Evolutionary conservation across 371 early-diverging fungal genomes (phyloP), one percentile per base, ranked within the genome.

Genomic region (Umbelopsis sp.): DNA sequence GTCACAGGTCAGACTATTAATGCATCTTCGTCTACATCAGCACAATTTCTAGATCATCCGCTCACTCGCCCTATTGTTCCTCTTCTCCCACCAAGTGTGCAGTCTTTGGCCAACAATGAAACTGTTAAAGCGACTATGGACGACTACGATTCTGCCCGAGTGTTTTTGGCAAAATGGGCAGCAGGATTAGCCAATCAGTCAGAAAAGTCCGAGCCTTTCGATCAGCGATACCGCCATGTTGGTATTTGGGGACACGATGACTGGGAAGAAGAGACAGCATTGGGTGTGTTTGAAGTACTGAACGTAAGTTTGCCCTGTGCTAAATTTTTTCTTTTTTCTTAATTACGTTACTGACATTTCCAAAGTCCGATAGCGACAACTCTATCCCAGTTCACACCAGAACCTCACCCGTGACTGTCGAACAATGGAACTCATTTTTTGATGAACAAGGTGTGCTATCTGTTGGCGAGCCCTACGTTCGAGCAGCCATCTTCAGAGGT

Each of bases 161-260:
- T 94, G 11, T 97, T 94, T 69, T 76, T 96, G 22, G 94, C 94
- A 0, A 89, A 89, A 67, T 96, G 93, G 92, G 95, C 96, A 0
- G 89, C 90, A 0, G 89, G 88, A 29, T 75, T 84, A 32, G 86
- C 83, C 22, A 77, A 77, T 10, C 79, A 80, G 48, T 81, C 84
- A 5, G 79, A 79, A 45, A 70, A 73, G 20, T 62, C 68, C 11
- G 67, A 67, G 0, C 75, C 81, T 9, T 50, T 63, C 3, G 81
- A 84, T 4, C 68, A 70, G 62, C 70, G 73, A 45, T 80, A 80
- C 44, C 76, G 78, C 2, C 44, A 75, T 70, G 81, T 80, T 32
- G 81, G 84, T 22, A 66, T 84, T 9, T 81, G 81, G 80, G 84
- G 84, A 16, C 80, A 80, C 69, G 75, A 71, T 44, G 78, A 66